Conservation (phyloP, 2,329 filamentous ascomycete genomes). For the Exophiala viscosa region DNA sequence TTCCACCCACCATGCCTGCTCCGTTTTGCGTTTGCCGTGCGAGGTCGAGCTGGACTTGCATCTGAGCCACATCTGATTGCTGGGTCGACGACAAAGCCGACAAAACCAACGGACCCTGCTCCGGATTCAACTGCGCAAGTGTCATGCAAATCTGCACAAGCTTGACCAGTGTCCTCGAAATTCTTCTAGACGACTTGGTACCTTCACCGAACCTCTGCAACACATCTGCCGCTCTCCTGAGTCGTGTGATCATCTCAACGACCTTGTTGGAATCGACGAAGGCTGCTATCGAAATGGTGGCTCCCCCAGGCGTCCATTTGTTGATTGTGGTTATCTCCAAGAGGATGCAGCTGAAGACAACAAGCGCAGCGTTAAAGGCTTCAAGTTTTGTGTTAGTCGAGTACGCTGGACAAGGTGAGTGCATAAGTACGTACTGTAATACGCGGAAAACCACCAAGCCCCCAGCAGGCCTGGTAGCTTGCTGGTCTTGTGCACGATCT, state of each 20-base stretch:
- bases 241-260: slow-evolving; percentile 16
- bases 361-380: slow-evolving; percentile 36
- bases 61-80: slow-evolving; percentile 5
- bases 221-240: slow-evolving; percentile 16
- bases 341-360: slow-evolving; percentile 31
- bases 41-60: slow-evolving; percentile 2
- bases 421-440: slow-evolving; percentile 32
- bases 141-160: slow-evolving; percentile 24
- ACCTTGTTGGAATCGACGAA: slow-evolving; percentile 11
- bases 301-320: slow-evolving; percentile 2
- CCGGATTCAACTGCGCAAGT: slow-evolving; percentile 16
- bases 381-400: slow-evolving; percentile 10
- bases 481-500: slow-evolving; percentile 28
- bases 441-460: slow-evolving; percentile 43
- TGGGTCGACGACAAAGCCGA: slow-evolving; percentile 13
- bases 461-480: slow-evolving; percentile 32
- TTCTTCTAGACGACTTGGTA: slow-evolving; percentile 17
- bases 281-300: slow-evolving; percentile 4
- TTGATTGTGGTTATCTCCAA: slow-evolving; percentile 14
- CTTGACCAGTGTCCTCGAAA: slow-evolving; percentile 19
- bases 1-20: background rate
- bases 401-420: slow-evolving; percentile 17
- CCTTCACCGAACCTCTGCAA: slow-evolving; percentile 20
- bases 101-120: slow-evolving; percentile 15
- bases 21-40: background rate